A percentile compares a stretch with the other conserved stretches of the same genome.
Evolutionary conservation across 2,329 filamentous ascomycete genomes (phyloP).

Genomic region (Lasiodiplodia hormozganensis): DNA sequence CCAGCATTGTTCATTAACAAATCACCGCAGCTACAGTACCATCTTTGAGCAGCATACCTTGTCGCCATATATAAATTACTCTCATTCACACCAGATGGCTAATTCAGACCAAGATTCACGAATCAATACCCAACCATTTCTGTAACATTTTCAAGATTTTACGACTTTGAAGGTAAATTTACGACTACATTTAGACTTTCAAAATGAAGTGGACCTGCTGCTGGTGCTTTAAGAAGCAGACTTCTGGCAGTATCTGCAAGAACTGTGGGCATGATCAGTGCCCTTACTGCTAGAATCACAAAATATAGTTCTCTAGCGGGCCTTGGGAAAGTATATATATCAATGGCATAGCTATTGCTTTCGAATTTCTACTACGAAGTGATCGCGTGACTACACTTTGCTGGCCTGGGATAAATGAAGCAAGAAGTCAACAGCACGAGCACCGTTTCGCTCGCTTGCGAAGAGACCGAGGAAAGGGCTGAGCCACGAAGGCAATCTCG

Average conservation of each 20-base stretch:
- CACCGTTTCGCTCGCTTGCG: neutral
- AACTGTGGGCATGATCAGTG: neutral
- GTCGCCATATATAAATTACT: neutral
- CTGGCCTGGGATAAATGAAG: too few relatives aligned
- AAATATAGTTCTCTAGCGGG: neutral
- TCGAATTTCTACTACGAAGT: too few relatives aligned
- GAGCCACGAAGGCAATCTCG: constrained; percentile 7
- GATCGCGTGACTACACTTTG: too few relatives aligned
- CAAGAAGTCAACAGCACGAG: too few relatives aligned
- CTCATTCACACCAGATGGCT: neutral
- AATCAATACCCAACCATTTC: neutral
- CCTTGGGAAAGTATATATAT: neutral
- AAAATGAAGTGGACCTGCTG: constrained; percentile 5
- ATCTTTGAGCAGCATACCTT: neutral
- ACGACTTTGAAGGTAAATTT: neutral
- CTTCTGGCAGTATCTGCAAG: neutral
- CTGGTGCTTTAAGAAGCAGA: constrained; percentile 7
- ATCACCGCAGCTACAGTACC: neutral
- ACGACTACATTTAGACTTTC: neutral
- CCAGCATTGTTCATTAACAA: neutral
- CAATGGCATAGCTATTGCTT: too few relatives aligned
- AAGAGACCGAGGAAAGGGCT: neutral
- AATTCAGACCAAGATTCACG: neutral
- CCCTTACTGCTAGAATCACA: neutral
- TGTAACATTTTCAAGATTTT: neutral